These are phyloP conservation scores for Leishmania lainsoni DNA, from an alignment of 208 protist genomes.

Conservation along the genomic window DNA sequence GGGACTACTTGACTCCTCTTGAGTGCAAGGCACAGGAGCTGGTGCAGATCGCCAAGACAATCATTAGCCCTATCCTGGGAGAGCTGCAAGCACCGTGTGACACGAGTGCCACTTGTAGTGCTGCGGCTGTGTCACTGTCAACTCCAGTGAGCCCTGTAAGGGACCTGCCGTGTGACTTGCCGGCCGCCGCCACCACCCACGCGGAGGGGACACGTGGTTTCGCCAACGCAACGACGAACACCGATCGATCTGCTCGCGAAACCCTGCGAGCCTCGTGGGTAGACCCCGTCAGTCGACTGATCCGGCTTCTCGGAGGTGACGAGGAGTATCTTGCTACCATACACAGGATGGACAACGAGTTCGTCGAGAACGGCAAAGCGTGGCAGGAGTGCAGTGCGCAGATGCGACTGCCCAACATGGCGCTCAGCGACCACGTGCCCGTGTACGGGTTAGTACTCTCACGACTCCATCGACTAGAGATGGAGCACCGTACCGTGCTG, in stretches of 20 bases:
- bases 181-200: neutral
- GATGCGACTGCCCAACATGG: slow-evolving; percentile 8
- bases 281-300: slow-evolving; percentile 30
- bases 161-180: neutral
- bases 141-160: neutral
- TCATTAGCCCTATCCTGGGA: slow-evolving; percentile 39
- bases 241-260: slow-evolving; percentile 12
- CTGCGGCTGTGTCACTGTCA: neutral
- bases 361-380: slow-evolving; percentile 20
- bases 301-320: slow-evolving; percentile 43
- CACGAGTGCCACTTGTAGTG: neutral
- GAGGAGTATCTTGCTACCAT: slow-evolving; percentile 61
- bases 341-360: slow-evolving; percentile 54
- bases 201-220: neutral
- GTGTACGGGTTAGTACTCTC: slow-evolving; percentile 78
- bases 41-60: slow-evolving; percentile 39
- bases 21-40: slow-evolving; percentile 45
- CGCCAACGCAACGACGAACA: neutral
- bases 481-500: slow-evolving; percentile 79
- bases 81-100: slow-evolving; percentile 12
- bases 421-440: slow-evolving; percentile 71
- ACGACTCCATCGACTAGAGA: slow-evolving; percentile 71
- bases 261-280: slow-evolving; percentile 19
- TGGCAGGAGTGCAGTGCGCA: slow-evolving; percentile 12
- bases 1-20: slow-evolving; percentile 54